Evolutionary conservation across 257 asterid species (phyloP).

Genomic region (Solanum arcanum): DNA sequence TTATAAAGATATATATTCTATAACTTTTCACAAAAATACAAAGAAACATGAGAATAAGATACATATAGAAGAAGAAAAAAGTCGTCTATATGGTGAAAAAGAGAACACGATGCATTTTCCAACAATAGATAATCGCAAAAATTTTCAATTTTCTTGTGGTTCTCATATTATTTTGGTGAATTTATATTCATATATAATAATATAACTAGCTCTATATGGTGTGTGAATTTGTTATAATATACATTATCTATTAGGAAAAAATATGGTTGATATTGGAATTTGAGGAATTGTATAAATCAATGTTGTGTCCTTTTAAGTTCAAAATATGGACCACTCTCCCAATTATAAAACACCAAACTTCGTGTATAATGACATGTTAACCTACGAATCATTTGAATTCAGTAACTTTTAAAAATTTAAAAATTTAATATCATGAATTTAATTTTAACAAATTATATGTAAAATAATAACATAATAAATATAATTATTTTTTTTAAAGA

Average conservation of each 20-base stretch:
- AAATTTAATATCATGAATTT: background rate
- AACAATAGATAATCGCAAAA: background rate
- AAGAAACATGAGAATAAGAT: background rate
- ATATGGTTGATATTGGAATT: background rate
- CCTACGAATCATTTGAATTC: background rate
- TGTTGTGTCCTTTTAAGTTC: slow-evolving; percentile 26
- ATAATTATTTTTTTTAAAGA: accelerated
- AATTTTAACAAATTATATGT: background rate
- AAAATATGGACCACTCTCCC: slow-evolving; percentile 25
- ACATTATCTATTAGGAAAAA: background rate
- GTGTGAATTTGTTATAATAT: too few relatives aligned
- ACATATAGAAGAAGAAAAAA: background rate
- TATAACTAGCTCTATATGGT: background rate
- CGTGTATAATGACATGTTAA: background rate
- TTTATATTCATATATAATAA: background rate
- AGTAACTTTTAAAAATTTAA: background rate
- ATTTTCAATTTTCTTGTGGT: background rate
- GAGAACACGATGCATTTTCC: background rate
- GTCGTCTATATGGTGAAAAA: background rate
- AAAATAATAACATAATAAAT: background rate
- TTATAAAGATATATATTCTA: background rate
- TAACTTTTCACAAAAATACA: background rate
- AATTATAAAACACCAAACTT: slow-evolving; percentile 12
- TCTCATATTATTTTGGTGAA: background rate
- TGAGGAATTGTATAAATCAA: slow-evolving; percentile 24